A percentile compares a stretch with the other conserved stretches of the same genome.
Conservation (phyloP, 371 early-diverging fungal species). For the Mucor velutinosus region DNA sequence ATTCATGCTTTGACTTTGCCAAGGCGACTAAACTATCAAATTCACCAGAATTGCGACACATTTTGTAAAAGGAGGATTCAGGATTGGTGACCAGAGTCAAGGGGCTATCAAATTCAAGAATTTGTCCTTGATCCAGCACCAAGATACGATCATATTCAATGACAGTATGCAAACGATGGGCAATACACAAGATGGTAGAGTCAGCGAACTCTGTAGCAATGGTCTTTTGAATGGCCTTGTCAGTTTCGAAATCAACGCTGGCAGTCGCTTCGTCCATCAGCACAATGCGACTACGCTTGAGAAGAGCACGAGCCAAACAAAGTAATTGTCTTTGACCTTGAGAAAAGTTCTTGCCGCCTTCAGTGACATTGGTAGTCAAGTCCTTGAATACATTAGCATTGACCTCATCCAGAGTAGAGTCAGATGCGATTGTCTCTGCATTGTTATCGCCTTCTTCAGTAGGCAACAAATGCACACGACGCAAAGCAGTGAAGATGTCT, state of each 20-base stretch:
- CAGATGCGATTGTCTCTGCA: slow-evolving; percentile 1
- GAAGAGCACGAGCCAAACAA: slow-evolving; percentile 77
- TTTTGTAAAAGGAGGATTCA: slow-evolving; percentile 56
- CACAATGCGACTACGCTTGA: slow-evolving; percentile 50
- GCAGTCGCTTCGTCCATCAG: slow-evolving; percentile 83
- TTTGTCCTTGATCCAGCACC: slow-evolving; percentile 75
- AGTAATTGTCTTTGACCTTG: slow-evolving; percentile 87
- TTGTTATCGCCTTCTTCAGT: neutral
- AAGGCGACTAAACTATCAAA: slow-evolving; percentile 42
- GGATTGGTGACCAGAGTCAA: slow-evolving; percentile 42
- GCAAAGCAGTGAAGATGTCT: slow-evolving; percentile 69
- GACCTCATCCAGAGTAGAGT: slow-evolving; percentile 17
- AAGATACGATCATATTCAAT: slow-evolving; percentile 84
- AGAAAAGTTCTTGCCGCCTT: slow-evolving; percentile 77
- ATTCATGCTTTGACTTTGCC: slow-evolving; percentile 2
- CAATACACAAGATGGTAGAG: slow-evolving; percentile 79
- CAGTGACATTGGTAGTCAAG: slow-evolving; percentile 46
- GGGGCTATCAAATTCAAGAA: slow-evolving; percentile 69
- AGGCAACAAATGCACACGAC: slow-evolving; percentile 56
- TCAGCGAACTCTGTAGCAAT: slow-evolving; percentile 66
- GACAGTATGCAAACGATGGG: slow-evolving; percentile 82
- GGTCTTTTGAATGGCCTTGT: slow-evolving; percentile 65
- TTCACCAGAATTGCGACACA: slow-evolving; percentile 77
- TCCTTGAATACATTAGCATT: slow-evolving; percentile 51
- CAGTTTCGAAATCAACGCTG: slow-evolving; percentile 71